Base-by-base conservation (phyloP, 345 rosid species). In the Combretum micranthum region DNA sequence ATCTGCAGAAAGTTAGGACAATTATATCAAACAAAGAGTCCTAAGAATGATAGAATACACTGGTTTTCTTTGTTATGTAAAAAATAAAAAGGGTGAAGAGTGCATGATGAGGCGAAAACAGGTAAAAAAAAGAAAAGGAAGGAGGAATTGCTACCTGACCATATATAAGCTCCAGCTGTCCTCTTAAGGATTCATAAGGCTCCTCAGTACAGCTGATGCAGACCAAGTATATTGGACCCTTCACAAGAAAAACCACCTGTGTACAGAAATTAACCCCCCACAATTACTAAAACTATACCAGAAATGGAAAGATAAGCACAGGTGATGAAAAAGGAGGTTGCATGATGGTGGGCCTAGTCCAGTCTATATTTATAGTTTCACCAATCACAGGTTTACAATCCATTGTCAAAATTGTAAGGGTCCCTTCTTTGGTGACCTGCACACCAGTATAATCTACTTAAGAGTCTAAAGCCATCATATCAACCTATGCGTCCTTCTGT, bases 141-240 rank as follows among this genome's bases (percentile, higher is more conserved):
- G 18, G 53, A 53, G 47, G 39, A 39, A 42, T 17, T 50, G 57
- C 75, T 80, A 94, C 97, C 97, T 94, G 99, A 71, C 95, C 90
- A 69, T 94, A 94, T 21, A 90, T 68, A 86, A 94, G 97, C 74
- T 94, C 96, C 71, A 94, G 62, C 65, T 94, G 96, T 49, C 84
- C 95, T 73, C 69, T 83, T 56, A 94, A 74, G 39, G 87, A 85
- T 58, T 87, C 96, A 69, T 85, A 87, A 25, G 97, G 88, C 70
- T 94, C 97, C 69, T 87, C 95, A 15, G 99, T 87, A 78, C 95
- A 87, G 78, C 95, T 84, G 77, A 94, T 94, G 82, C 99, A 90
- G 46, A 90, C 99, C 59, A 90, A 73, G 74, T 94, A 94, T 66
- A 94, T 85, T 21, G 99, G 99, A 48, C 99, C 99, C 73, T 94